These are phyloP conservation scores for Endothia cerciana DNA, from an alignment of 2,329 filamentous ascomycete species.

Conservation along the genomic window DNA sequence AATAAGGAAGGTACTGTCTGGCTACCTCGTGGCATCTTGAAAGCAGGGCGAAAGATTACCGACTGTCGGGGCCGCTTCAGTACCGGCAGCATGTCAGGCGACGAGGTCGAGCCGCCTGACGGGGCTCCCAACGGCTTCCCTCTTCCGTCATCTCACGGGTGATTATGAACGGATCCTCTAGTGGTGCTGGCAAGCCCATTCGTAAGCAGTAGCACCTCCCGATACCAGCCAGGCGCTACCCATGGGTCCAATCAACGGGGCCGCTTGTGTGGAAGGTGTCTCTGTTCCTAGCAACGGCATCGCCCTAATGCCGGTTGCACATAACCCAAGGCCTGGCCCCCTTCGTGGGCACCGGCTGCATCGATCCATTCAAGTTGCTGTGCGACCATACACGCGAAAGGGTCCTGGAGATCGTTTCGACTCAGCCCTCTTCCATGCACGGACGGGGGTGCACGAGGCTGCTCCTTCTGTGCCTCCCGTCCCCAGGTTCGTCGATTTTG, in stretches of 20 bases:
- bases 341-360: conserved; percentile 7
- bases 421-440: conserved; percentile 16
- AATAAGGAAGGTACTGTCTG: neutral
- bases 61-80: neutral
- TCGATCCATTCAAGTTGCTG: conserved; percentile 5
- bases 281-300: conserved; percentile 16
- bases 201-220: conserved; percentile 13
- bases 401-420: conserved; percentile 6
- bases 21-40: neutral
- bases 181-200: conserved; percentile 11
- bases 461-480: neutral
- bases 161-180: neutral
- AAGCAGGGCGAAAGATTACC: neutral
- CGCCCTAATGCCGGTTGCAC: conserved; percentile 17
- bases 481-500: conserved; percentile 10
- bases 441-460: conserved; percentile 19
- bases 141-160: conserved; percentile 20
- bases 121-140: neutral
- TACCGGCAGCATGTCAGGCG: neutral
- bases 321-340: neutral
- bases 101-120: neutral
- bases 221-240: conserved; percentile 10
- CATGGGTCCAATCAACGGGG: conserved; percentile 10
- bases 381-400: conserved; percentile 1
- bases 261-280: conserved; percentile 20